A percentile compares a stretch with the other conserved stretches of the same genome.
Evolutionary conservation across 2,329 filamentous ascomycete genomes (phyloP).

Genomic region (Colletotrichum tofieldiae): DNA sequence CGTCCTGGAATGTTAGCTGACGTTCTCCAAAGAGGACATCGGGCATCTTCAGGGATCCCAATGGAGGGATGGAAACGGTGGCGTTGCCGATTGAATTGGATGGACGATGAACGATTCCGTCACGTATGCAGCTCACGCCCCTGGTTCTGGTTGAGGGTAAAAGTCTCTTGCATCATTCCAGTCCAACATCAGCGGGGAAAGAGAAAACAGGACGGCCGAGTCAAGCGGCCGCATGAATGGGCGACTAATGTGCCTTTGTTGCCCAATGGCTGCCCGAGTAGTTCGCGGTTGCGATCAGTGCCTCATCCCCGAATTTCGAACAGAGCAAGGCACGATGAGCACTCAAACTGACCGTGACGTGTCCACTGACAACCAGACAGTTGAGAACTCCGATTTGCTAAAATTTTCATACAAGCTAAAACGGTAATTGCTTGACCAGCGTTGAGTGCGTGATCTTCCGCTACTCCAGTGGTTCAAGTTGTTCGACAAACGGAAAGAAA

Average conservation of each 20-base stretch:
- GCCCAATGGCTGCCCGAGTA: constrained; percentile 12
- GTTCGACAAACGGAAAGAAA: neutral
- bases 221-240: neutral
- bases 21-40: no score
- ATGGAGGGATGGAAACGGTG: no score
- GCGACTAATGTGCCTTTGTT: neutral
- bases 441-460: neutral
- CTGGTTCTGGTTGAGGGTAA: no score
- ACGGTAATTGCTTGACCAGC: neutral
- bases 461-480: neutral
- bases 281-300: constrained; percentile 18
- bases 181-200: neutral
- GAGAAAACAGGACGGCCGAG: neutral
- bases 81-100: no score
- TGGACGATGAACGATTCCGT: no score
- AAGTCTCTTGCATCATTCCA: neutral
- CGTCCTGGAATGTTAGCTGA: no score
- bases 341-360: neutral
- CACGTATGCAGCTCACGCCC: no score
- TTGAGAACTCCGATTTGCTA: neutral
- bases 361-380: neutral
- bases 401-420: constrained; percentile 16
- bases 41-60: no score
- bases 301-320: neutral
- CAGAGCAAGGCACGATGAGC: neutral